Percentiles rank a stretch among this genome's conserved stretches.
Evolutionary conservation across 306 rosid genomes (phyloP).

Genomic region (Fragaria iinumae): DNA sequence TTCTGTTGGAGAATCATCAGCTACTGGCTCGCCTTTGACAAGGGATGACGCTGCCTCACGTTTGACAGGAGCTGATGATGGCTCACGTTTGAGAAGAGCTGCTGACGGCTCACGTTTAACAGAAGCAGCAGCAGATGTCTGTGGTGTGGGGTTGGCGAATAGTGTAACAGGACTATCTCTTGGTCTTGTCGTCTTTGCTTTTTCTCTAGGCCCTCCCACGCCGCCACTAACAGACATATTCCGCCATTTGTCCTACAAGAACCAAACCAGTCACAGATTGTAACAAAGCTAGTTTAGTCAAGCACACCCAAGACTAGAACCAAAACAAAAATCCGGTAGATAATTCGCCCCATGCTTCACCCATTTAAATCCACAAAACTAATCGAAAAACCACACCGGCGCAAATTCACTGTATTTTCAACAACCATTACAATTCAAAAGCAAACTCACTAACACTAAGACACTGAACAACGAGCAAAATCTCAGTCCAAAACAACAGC

Average conservation of each 20-base stretch:
- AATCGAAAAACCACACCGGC: neutral
- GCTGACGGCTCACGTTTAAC: slow-evolving; percentile 1
- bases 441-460: neutral
- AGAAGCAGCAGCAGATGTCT: slow-evolving; percentile 17
- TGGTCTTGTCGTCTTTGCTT: slow-evolving; percentile 26
- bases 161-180: slow-evolving; percentile 29
- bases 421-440: neutral
- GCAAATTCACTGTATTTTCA: neutral
- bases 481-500: neutral
- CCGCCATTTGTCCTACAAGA: slow-evolving; percentile 45
- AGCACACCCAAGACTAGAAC: neutral
- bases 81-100: slow-evolving; percentile 11
- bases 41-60: neutral
- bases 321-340: neutral
- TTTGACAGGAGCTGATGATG: slow-evolving; percentile 14
- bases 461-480: neutral
- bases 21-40: slow-evolving; percentile 16
- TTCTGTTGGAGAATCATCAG: slow-evolving; percentile 33
- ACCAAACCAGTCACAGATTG: neutral
- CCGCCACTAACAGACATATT: slow-evolving; percentile 43
- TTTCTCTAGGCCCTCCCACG: slow-evolving; percentile 34
- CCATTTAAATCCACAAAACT: neutral
- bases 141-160: slow-evolving; percentile 13
- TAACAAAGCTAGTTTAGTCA: neutral
- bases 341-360: neutral